Evolutionary conservation across 305 asterid genomes (phyloP).

Genomic region (Ajuga reptans): DNA sequence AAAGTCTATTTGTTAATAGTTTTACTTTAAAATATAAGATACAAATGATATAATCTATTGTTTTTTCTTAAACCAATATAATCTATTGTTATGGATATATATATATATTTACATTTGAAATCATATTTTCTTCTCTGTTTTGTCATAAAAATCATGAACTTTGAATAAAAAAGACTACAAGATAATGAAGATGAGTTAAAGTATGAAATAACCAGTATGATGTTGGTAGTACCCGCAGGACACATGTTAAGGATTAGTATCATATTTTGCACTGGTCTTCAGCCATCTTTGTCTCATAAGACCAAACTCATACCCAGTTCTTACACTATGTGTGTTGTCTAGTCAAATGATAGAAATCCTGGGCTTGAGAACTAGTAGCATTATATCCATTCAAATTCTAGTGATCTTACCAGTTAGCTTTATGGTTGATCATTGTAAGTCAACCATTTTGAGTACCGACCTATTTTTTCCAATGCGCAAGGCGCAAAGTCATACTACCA

Average conservation of each 20-base stretch:
- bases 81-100: neutral
- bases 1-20: neutral
- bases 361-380: neutral
- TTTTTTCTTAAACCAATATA: too few species aligned
- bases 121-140: neutral
- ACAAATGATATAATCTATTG: neutral
- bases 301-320: neutral
- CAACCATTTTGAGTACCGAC: neutral
- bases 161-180: neutral
- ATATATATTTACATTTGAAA: too few species aligned
- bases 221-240: neutral
- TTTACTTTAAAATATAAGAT: neutral
- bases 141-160: neutral
- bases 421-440: neutral
- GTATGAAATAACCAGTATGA: neutral
- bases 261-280: neutral
- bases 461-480: too few species aligned
- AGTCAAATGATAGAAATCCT: neutral
- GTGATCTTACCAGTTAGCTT: neutral
- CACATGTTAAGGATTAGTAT: neutral
- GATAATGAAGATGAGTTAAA: conserved; percentile 5
- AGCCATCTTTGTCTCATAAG: neutral
- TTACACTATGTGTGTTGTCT: neutral
- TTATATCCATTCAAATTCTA: neutral
- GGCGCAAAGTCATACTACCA: neutral